Percentiles rank a stretch among this genome's conserved stretches.
Evolutionary conservation across 2,329 filamentous ascomycete genomes (phyloP).

Genomic region (Colletotrichum noveboracense): DNA sequence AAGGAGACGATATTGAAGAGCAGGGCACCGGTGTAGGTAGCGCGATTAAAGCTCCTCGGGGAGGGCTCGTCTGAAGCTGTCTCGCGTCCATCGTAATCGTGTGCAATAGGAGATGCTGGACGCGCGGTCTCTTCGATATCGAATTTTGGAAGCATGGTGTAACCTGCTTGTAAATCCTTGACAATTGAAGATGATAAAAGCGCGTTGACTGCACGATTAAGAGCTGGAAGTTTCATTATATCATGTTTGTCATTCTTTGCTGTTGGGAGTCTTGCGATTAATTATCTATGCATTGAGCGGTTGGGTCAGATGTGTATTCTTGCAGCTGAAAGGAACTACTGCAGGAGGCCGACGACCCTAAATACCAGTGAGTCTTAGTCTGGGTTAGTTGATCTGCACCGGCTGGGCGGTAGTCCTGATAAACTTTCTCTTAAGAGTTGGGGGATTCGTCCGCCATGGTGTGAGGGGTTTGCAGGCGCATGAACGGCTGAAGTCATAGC

Average conservation of each 20-base stretch:
- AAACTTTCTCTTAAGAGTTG: background rate
- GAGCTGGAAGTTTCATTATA: background rate
- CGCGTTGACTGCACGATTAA: background rate
- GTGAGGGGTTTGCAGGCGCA: background rate
- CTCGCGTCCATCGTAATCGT: background rate
- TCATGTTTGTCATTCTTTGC: background rate
- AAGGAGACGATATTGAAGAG: slow-evolving; percentile 69
- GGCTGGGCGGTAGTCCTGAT: background rate
- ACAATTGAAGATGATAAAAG: background rate
- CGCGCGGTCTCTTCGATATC: background rate
- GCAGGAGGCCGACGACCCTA: background rate
- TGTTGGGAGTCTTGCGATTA: background rate
- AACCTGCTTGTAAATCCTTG: background rate
- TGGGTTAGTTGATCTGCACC: background rate
- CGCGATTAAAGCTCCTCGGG: background rate
- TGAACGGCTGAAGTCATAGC: background rate
- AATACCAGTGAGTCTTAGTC: background rate
- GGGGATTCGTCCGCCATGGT: background rate
- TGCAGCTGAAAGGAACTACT: background rate
- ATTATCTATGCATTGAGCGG: background rate
- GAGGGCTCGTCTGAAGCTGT: background rate
- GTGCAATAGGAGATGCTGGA: background rate
- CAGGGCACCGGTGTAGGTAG: slow-evolving; percentile 59
- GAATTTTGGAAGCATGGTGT: slow-evolving; percentile 9
- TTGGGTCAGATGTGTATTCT: background rate